A percentile compares a stretch with the other conserved stretches of the same genome.
Evolutionary conservation across 2,329 filamentous ascomycete species (phyloP).

Genomic region (Penicillium brasilianum): DNA sequence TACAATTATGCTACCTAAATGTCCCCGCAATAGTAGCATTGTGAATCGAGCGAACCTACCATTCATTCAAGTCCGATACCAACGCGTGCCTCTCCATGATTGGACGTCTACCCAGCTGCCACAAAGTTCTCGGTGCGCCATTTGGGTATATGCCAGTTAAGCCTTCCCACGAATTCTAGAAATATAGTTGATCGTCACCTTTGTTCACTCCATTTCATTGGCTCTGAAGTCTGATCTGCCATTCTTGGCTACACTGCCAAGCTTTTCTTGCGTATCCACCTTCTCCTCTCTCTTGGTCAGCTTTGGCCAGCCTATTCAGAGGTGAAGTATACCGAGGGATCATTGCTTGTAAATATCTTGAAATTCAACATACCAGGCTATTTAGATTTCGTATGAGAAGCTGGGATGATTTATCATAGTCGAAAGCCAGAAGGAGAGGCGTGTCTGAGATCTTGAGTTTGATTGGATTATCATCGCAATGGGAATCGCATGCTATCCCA

Average conservation of each 20-base stretch:
- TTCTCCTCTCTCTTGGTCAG: no score
- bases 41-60: not conserved
- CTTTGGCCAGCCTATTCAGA: no score
- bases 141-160: not conserved
- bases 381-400: no score
- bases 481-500: not conserved
- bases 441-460: no score
- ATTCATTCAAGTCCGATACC: not conserved
- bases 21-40: not conserved
- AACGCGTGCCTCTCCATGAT: not conserved
- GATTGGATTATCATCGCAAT: no score
- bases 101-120: not conserved
- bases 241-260: not conserved
- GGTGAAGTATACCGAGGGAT: no score
- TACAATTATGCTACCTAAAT: not conserved
- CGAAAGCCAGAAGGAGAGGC: no score
- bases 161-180: not conserved
- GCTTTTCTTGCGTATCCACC: not conserved
- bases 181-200: not conserved
- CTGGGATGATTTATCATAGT: no score
- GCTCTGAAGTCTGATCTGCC: not conserved
- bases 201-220: not conserved
- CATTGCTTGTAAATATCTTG: no score
- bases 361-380: no score
- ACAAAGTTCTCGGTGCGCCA: not conserved